These are phyloP conservation scores for Globisporangium iwayamae DNA, from an alignment of 352 stramenopile species.

Conservation along the genomic window DNA sequence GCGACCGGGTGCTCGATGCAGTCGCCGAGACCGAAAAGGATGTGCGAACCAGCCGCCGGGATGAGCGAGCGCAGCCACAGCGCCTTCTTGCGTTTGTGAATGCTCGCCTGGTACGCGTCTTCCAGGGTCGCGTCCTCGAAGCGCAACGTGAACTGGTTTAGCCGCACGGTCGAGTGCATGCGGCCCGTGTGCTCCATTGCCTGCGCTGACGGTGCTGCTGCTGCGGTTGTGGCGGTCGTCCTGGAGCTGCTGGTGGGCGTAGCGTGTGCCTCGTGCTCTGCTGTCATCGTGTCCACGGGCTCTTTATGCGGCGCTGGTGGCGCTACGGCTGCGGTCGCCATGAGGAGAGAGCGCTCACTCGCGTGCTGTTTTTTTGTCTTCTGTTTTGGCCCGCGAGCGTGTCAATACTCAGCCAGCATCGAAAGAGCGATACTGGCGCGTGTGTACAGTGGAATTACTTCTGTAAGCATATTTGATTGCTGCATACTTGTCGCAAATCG, in stretches of 20 bases:
- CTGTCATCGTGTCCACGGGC: background rate
- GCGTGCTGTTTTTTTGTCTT: background rate
- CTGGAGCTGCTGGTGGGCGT: background rate
- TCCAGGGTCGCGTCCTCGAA: constrained; percentile 75
- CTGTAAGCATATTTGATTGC: background rate
- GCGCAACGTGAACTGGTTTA: constrained; percentile 79
- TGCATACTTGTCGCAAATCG: background rate
- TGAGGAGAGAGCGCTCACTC: background rate
- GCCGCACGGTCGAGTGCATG: constrained; percentile 71
- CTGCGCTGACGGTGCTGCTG: background rate
- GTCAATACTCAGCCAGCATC: constrained; percentile 4
- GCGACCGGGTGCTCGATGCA: constrained; percentile 61
- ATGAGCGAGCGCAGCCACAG: constrained; percentile 81
- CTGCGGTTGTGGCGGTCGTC: constrained; percentile 3
- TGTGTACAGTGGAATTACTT: background rate
- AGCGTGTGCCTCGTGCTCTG: background rate
- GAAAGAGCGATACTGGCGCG: background rate
- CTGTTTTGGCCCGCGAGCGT: background rate
- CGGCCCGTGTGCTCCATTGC: constrained; percentile 14
- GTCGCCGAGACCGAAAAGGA: constrained; percentile 74
- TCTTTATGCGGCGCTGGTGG: background rate
- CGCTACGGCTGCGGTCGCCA: background rate
- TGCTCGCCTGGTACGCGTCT: constrained; percentile 51
- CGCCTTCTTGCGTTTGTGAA: constrained; percentile 76
- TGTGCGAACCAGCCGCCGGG: constrained; percentile 59